phyloP scores from a whole-genome alignment of 305 asterid species.

The Fraxinus floribunda region DNA sequence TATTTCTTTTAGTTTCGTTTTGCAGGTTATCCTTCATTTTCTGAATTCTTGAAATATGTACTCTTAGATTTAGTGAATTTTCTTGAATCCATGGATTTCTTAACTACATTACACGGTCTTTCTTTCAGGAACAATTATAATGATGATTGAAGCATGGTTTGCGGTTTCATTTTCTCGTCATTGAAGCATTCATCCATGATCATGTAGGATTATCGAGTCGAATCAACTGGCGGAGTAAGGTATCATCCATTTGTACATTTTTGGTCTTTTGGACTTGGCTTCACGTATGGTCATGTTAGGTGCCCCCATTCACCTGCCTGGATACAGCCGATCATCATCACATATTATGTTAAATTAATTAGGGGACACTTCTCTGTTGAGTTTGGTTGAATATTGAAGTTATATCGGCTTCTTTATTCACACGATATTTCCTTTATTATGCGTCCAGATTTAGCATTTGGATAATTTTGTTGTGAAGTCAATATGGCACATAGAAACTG shows the following conservation, averaged over 20 bases:
- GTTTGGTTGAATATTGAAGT: constrained; percentile 11
- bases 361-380: background rate
- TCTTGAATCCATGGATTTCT: background rate
- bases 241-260: constrained; percentile 2
- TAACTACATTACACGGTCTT: constrained; percentile 1
- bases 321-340: constrained; percentile 18
- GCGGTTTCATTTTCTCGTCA: constrained; percentile 21
- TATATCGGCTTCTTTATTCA: background rate
- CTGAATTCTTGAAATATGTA: background rate
- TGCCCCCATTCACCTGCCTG: background rate
- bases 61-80: background rate
- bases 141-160: constrained; percentile 24
- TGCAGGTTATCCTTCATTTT: background rate
- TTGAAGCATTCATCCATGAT: constrained; percentile 8
- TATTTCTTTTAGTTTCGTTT: background rate
- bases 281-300: background rate
- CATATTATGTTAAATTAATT: constrained; percentile 13
- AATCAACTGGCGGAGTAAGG: constrained; percentile 19
- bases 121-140: constrained; percentile 25
- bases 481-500: constrained; percentile 21
- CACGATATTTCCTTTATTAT: background rate
- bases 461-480: constrained; percentile 24
- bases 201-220: constrained; percentile 6
- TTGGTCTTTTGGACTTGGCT: constrained; percentile 11
- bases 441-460: constrained; percentile 5